Percentiles rank a stretch among this genome's conserved stretches.
These are phyloP conservation scores for Pezicula radicicola DNA, from an alignment of 2,329 filamentous ascomycete genomes.

Conservation along the genomic window DNA sequence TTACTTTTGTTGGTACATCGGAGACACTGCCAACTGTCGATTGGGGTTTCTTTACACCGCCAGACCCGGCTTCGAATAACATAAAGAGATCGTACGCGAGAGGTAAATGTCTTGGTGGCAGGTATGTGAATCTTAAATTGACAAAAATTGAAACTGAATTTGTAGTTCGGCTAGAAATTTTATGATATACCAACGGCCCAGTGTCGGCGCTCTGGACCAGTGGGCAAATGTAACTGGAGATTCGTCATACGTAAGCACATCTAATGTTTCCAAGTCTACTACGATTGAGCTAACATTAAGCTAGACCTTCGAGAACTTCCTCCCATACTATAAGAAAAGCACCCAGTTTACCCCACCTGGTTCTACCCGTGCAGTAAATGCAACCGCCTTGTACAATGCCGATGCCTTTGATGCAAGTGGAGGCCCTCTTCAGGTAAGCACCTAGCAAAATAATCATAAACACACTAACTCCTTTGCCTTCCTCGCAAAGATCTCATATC, in stretches of 20 bases:
- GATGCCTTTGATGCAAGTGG: slow-evolving; percentile 27
- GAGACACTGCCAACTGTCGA: not conserved
- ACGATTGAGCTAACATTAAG: slow-evolving; percentile 7
- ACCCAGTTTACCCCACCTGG: slow-evolving; percentile 27
- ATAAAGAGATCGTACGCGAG: slow-evolving; percentile 4
- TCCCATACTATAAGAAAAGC: slow-evolving; percentile 31
- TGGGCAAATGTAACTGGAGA: slow-evolving; percentile 1
- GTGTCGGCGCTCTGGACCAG: not conserved
- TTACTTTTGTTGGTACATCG: not conserved
- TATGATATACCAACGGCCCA: slow-evolving; percentile 4
- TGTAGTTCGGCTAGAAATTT: slow-evolving; percentile 2
- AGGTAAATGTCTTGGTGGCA: slow-evolving; percentile 9
- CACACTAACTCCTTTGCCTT: no score
- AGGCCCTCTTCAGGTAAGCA: slow-evolving; percentile 27
- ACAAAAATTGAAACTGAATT: not conserved
- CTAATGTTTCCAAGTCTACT: not conserved
- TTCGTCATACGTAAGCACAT: not conserved
- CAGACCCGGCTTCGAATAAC: slow-evolving; percentile 17
- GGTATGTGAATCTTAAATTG: not conserved
- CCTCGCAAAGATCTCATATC: slow-evolving; percentile 33
- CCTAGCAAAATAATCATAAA: no score
- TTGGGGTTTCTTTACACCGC: slow-evolving; percentile 5
- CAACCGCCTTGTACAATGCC: slow-evolving; percentile 21
- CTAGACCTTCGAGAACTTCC: slow-evolving; percentile 22
- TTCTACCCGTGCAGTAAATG: slow-evolving; percentile 23